phyloP scores from a whole-genome alignment of 148 eudicot genomes.

The Arctostaphylos glauca region DNA sequence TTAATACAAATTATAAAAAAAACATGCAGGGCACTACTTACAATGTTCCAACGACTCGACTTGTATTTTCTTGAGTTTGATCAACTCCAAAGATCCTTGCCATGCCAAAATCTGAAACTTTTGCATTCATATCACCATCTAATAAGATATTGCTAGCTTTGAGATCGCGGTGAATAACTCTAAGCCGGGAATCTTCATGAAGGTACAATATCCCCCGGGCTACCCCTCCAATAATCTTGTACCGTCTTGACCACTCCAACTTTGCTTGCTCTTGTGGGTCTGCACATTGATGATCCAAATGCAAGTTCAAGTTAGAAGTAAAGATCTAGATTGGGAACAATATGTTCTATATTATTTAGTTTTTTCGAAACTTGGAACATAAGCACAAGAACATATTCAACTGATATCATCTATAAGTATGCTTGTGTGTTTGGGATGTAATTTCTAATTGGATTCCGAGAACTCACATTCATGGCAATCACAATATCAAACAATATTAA shows the following conservation, averaged over 20 bases:
- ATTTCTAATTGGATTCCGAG: neutral
- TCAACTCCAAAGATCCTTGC: constrained; percentile 10
- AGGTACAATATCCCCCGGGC: constrained; percentile 36
- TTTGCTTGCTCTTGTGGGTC: constrained; percentile 18
- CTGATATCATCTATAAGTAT: neutral
- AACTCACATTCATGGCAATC: neutral
- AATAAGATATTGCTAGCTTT: constrained; percentile 5
- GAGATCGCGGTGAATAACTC: constrained; percentile 12
- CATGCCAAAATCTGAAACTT: constrained; percentile 12
- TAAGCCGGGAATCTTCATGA: constrained; percentile 24
- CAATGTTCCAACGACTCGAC: constrained; percentile 43
- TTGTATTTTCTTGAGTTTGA: constrained; percentile 16
- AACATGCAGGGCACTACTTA: constrained; percentile 22
- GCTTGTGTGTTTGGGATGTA: neutral
- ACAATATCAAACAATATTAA: neutral
- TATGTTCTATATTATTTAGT: neutral
- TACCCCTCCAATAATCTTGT: constrained; percentile 28
- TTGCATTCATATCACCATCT: constrained; percentile 34
- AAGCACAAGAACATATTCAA: neutral
- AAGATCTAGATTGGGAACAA: neutral
- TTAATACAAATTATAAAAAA: neutral
- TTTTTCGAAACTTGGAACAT: neutral
- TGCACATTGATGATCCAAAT: constrained; percentile 3
- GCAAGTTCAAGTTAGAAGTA: neutral
- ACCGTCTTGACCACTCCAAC: constrained; percentile 36